Evolutionary conservation across 2,329 filamentous ascomycete species (phyloP).

Genomic region (Biscogniauxia marginata): DNA sequence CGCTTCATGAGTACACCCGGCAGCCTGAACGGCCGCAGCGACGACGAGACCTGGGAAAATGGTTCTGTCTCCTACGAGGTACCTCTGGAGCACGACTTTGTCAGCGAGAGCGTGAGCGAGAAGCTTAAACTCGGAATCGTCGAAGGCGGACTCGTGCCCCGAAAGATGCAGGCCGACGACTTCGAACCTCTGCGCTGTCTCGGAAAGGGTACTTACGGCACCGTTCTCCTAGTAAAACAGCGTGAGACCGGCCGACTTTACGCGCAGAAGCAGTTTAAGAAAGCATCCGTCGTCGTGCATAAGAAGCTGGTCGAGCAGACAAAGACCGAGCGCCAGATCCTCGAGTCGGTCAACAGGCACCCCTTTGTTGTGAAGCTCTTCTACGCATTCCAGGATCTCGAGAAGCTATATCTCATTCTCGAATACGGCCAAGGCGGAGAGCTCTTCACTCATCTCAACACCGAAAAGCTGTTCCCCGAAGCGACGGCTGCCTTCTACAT

Average conservation of each 20-base stretch:
- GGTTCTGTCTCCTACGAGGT: constrained; percentile 78
- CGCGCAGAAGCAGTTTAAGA: constrained; percentile 98
- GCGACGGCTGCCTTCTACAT: constrained; percentile 93
- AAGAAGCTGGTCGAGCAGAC: constrained; percentile 97
- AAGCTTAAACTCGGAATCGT: constrained; percentile 36
- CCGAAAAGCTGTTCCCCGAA: constrained; percentile 94
- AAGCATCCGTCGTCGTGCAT: constrained; percentile 91
- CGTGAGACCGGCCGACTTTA: constrained; percentile 82
- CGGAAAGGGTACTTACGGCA: constrained; percentile 94
- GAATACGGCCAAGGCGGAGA: constrained; percentile 98
- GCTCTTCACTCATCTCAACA: constrained; percentile 89
- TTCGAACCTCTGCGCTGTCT: constrained; percentile 90
- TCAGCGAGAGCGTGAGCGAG: constrained; percentile 61
- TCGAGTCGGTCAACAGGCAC: constrained; percentile 94
- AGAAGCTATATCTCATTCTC: constrained; percentile 95
- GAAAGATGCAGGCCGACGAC: constrained; percentile 89
- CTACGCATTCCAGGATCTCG: constrained; percentile 97
- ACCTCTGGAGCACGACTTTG: constrained; percentile 78
- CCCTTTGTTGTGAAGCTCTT: constrained; percentile 98
- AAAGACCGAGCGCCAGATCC: constrained; percentile 90
- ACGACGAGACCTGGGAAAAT: constrained; percentile 68
- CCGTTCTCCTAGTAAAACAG: constrained; percentile 91
- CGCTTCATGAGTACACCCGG: constrained; percentile 52
- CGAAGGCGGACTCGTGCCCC: constrained; percentile 54
- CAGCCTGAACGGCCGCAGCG: constrained; percentile 54